These are phyloP conservation scores for Starmerella tilneyi DNA, from an alignment of 805 yeast genomes.

Conservation along the genomic window DNA sequence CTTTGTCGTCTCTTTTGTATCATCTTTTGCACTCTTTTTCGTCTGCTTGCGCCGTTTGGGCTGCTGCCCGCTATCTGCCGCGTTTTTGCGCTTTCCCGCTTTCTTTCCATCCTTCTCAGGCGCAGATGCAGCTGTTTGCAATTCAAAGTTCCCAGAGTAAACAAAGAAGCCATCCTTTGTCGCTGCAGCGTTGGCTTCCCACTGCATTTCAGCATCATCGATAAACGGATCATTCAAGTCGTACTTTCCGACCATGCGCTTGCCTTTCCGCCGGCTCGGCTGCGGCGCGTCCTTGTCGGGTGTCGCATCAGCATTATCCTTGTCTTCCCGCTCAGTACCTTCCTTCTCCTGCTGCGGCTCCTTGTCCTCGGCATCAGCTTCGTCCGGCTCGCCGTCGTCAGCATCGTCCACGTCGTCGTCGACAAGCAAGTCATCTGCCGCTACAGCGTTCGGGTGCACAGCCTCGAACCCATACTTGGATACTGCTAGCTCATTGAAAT, in stretches of 20 bases:
- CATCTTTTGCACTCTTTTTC: conserved; percentile 1
- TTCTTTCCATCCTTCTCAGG: conserved; percentile 21
- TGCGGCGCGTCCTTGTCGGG: background rate
- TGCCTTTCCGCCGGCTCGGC: conserved; percentile 21
- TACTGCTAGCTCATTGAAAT: conserved; percentile 61
- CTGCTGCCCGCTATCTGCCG: background rate
- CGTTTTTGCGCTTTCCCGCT: conserved; percentile 15
- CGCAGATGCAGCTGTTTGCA: conserved; percentile 10
- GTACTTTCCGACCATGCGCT: conserved; percentile 41
- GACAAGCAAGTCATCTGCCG: conserved; percentile 44
- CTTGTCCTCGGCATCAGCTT: conserved; percentile 4
- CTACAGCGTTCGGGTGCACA: conserved; percentile 55
- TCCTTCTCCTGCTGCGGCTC: background rate
- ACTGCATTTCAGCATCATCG: conserved; percentile 81
- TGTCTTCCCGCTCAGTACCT: background rate
- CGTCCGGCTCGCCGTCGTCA: conserved; percentile 20
- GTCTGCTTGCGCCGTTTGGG: conserved; percentile 7
- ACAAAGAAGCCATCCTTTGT: conserved; percentile 95
- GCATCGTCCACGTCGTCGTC: conserved; percentile 42
- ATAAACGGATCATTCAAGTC: conserved; percentile 91
- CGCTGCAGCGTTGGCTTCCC: conserved; percentile 89
- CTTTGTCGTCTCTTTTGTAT: background rate
- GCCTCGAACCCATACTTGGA: conserved; percentile 74
- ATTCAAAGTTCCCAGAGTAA: conserved; percentile 73
- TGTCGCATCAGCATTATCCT: background rate